These are phyloP conservation scores for Adansonia digitata DNA, from an alignment of 345 rosid species.

Conservation along the genomic window DNA sequence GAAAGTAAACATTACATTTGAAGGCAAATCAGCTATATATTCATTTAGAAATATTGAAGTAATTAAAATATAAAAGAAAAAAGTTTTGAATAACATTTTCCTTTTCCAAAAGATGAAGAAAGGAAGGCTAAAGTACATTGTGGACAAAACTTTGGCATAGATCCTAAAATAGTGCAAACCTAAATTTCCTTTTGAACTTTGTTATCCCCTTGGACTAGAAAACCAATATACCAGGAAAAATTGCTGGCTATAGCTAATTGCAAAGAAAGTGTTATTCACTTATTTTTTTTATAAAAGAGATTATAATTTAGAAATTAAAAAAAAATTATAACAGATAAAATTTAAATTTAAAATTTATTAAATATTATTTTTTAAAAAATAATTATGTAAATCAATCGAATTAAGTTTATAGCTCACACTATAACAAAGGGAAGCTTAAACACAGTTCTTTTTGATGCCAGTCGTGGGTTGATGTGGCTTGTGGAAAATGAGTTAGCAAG, in stretches of 20 bases:
- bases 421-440: slow-evolving; percentile 6
- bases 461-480: slow-evolving; percentile 26
- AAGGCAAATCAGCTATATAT: too few relatives aligned
- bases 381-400: too few relatives aligned
- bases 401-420: too few relatives aligned
- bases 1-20: too few relatives aligned
- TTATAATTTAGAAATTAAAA: too few relatives aligned
- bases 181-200: not conserved
- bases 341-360: too few relatives aligned
- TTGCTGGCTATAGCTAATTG: not conserved
- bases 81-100: not conserved
- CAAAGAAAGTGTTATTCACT: not conserved
- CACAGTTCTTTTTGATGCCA: not conserved
- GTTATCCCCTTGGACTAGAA: not conserved
- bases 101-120: too few relatives aligned
- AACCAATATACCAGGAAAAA: not conserved
- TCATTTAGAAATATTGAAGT: too few relatives aligned
- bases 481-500: slow-evolving; percentile 51
- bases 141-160: not conserved
- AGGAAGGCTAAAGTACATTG: not conserved
- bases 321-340: too few relatives aligned
- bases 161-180: not conserved
- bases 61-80: too few relatives aligned
- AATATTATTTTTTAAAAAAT: too few relatives aligned
- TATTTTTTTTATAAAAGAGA: too few relatives aligned